Evolutionary conservation across 192 early-diverging fungal genomes (phyloP).

Genomic region (Cetraspora pellucida): DNA sequence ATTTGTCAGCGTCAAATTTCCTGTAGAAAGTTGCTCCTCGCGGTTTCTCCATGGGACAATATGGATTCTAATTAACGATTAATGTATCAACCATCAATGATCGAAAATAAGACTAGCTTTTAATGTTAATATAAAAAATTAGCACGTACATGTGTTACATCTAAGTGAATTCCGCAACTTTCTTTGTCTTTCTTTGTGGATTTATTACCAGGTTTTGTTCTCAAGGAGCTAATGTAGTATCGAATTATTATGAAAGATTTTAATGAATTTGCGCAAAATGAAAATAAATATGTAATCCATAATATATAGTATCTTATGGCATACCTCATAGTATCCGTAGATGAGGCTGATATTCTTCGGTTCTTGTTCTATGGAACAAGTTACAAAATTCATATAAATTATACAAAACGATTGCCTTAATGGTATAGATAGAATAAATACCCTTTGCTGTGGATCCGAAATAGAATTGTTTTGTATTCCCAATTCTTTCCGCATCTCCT

Average conservation of each 20-base stretch:
- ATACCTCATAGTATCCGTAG: too few relatives aligned
- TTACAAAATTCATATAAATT: too few relatives aligned
- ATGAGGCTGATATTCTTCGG: too few relatives aligned
- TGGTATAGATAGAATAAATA: background rate
- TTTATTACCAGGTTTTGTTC: conserved; percentile 62
- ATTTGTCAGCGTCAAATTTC: background rate
- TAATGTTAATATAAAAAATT: background rate
- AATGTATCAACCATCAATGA: background rate
- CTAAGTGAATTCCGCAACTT: background rate
- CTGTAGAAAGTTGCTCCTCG: background rate
- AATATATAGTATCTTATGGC: background rate
- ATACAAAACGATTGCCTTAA: background rate
- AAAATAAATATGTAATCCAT: background rate
- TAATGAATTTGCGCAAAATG: background rate
- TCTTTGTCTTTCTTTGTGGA: conserved; percentile 48
- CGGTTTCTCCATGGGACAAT: background rate
- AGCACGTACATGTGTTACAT: conserved; percentile 6
- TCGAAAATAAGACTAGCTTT: background rate
- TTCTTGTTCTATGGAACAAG: too few relatives aligned
- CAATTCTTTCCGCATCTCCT: conserved; percentile 65
- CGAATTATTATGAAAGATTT: background rate
- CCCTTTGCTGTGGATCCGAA: background rate
- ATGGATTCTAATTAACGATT: background rate
- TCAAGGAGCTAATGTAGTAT: conserved; percentile 49
- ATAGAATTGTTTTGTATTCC: conserved; percentile 65